A percentile compares a stretch with the other conserved stretches of the same genome.
Conservation (phyloP, 2,329 filamentous ascomycete species). For the Diplodia corticola region DNA sequence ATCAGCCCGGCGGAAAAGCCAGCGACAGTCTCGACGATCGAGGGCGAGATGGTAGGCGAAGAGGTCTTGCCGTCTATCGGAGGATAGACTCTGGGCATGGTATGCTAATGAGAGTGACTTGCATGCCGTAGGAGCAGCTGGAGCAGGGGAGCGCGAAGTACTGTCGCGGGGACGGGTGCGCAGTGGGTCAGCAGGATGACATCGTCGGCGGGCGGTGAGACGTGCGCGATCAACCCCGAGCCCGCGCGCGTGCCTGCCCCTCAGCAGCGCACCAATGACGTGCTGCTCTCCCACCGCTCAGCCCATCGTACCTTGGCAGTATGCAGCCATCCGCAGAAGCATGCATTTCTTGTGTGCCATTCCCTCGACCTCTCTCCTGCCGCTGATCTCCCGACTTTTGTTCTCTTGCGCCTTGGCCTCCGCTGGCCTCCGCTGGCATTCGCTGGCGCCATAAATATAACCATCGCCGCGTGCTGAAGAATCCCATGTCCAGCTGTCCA, state of each 20-base stretch:
- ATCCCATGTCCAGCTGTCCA: neutral
- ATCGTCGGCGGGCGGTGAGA: conserved; percentile 16
- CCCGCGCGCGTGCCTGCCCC: conserved; percentile 1
- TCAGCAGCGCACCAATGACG: conserved; percentile 16
- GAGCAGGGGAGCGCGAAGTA: conserved; percentile 10
- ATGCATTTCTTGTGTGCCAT: neutral
- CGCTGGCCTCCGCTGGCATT: neutral
- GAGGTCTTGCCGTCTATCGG: conserved; percentile 47
- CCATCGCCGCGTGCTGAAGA: neutral
- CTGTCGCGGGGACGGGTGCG: conserved; percentile 12
- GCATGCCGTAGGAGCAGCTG: conserved; percentile 21
- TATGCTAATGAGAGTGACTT: conserved; percentile 18
- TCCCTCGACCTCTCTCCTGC: no score
- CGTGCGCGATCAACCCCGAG: conserved; percentile 4
- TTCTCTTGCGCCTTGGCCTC: neutral
- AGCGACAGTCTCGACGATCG: conserved; percentile 81
- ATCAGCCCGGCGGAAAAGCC: conserved; percentile 86
- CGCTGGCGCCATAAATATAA: neutral
- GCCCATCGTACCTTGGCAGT: neutral
- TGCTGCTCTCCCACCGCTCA: neutral
- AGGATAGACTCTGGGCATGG: conserved; percentile 53
- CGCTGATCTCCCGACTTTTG: neutral
- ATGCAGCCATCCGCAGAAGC: neutral
- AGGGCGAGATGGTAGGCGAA: conserved; percentile 55
- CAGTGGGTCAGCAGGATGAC: conserved; percentile 18